Base-by-base conservation (phyloP, 805 yeast species). In the Sugiyamaella valdiviana region DNA sequence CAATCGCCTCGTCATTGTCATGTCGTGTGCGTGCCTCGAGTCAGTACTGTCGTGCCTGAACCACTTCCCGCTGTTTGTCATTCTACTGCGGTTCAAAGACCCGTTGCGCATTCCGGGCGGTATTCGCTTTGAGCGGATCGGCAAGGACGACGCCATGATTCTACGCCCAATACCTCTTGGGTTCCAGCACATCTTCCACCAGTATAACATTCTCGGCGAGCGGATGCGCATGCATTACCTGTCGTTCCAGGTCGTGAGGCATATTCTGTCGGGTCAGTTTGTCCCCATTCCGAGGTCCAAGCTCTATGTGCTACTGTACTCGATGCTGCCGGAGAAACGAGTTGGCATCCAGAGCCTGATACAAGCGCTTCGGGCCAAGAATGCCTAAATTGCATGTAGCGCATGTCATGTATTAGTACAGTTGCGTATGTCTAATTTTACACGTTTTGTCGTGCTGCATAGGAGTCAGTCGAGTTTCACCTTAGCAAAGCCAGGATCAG, bases 51-150 rank as follows among this genome's bases (percentile, higher is more conserved):
- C 90, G 5, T 63, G 79, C 26, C 63, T 89, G 48, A 91, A 90
- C 61, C 90, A 90, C 61, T 78, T 84, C 61, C 99, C 99, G 1
- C 61, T 91, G 9, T 91, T 93, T 66, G 90, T 88, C 1, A 60
- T 91, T 2, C 69, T 95, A 45, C 68, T 93, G 41, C 78, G 93
- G 57, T 41, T 87, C 42, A 93, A 91, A 63, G 91, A 90, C 61
- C 80, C 88, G 6, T 79, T 77, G 46, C 71, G 86, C 47, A 63
- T 81, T 7, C 86, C 85, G 0, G 82, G 82, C 6, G 85, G 85
- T 0, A 63, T 81, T n/a, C 57, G 57, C 12, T 59, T 57, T 36
- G 47, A 43, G n/a, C 5, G 23, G 10, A 23, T 14, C 2, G 23
- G 43, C 19, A 7, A 21, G 19, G 17, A 23, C 12, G 24, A 17